phyloP scores from a whole-genome alignment of 1,284 basidiomycete genomes.

The Anthracocystis walkeri region DNA sequence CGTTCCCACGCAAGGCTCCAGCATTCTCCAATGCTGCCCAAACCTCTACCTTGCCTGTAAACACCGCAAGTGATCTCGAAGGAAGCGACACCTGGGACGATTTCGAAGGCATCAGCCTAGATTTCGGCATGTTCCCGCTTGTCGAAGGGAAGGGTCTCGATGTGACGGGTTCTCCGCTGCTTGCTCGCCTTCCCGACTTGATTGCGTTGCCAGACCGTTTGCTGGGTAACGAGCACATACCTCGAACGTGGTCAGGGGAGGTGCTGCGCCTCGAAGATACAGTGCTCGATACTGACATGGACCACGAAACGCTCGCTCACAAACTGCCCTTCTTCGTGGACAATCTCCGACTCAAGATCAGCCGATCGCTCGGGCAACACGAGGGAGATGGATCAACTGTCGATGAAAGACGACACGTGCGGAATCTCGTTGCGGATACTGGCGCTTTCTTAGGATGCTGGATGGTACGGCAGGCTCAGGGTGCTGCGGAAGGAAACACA shows the following conservation, averaged over 20 bases:
- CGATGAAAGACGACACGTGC: constrained; percentile 7
- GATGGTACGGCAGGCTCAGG: constrained; percentile 21
- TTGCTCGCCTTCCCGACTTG: constrained; percentile 25
- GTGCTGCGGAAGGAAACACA: neutral
- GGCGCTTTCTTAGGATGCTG: constrained; percentile 33
- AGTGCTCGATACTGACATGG: constrained; percentile 30
- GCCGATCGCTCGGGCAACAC: constrained; percentile 12
- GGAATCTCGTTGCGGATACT: constrained; percentile 25
- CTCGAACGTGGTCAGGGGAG: constrained; percentile 21
- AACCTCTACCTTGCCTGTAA: neutral
- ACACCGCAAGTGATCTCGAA: neutral
- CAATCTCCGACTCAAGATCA: constrained; percentile 25
- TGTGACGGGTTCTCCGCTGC: constrained; percentile 1
- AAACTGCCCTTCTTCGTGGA: constrained; percentile 30
- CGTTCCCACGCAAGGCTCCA: neutral
- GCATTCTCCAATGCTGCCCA: neutral
- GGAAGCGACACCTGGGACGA: constrained; percentile 42
- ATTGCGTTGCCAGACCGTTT: constrained; percentile 31
- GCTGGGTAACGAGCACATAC: constrained; percentile 21
- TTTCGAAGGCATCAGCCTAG: constrained; percentile 51
- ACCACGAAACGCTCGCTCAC: constrained; percentile 18
- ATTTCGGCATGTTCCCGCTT: constrained; percentile 61
- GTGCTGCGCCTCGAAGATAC: constrained; percentile 43
- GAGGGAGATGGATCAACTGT: neutral
- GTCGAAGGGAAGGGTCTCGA: constrained; percentile 14